A percentile compares a stretch with the other conserved stretches of the same genome.
These are phyloP conservation scores for Alternaria hordeiaustralica DNA, from an alignment of 2,329 filamentous ascomycete genomes.

Conservation along the genomic window DNA sequence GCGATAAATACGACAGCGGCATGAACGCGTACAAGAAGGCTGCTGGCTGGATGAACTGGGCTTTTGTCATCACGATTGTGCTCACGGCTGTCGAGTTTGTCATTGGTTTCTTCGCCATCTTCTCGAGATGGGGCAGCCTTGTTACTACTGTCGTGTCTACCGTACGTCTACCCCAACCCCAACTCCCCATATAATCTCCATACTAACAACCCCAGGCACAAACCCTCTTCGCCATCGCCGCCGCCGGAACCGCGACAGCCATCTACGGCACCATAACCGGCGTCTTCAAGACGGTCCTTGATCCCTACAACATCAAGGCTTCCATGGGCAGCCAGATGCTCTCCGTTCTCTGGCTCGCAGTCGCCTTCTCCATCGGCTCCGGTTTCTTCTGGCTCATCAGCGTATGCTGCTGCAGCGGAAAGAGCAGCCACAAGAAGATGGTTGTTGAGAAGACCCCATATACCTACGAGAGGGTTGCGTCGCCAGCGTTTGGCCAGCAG, in stretches of 20 bases:
- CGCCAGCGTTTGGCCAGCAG: slow-evolving; percentile 49
- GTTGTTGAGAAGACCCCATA: slow-evolving; percentile 67
- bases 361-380: slow-evolving; percentile 75
- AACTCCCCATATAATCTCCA: slow-evolving; percentile 39
- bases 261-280: slow-evolving; percentile 74
- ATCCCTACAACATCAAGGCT: slow-evolving; percentile 73
- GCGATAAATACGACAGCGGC: slow-evolving; percentile 68
- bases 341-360: slow-evolving; percentile 77
- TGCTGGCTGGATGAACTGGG: slow-evolving; percentile 81
- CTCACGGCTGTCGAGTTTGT: slow-evolving; percentile 75
- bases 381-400: slow-evolving; percentile 91
- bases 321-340: slow-evolving; percentile 74
- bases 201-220: slow-evolving; percentile 48
- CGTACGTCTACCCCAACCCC: slow-evolving; percentile 57
- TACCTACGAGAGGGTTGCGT: slow-evolving; percentile 63
- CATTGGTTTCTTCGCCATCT: slow-evolving; percentile 82
- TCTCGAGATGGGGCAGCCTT: slow-evolving; percentile 81
- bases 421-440: slow-evolving; percentile 55
- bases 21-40: slow-evolving; percentile 77
- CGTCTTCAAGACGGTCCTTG: slow-evolving; percentile 69
- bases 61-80: slow-evolving; percentile 76
- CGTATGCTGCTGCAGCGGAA: slow-evolving; percentile 87
- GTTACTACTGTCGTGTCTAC: slow-evolving; percentile 78
- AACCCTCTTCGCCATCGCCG: slow-evolving; percentile 65
- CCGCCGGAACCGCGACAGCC: slow-evolving; percentile 76